These are phyloP conservation scores for Phytophthora pinifolia DNA, from an alignment of 352 stramenopile species.

Conservation along the genomic window DNA sequence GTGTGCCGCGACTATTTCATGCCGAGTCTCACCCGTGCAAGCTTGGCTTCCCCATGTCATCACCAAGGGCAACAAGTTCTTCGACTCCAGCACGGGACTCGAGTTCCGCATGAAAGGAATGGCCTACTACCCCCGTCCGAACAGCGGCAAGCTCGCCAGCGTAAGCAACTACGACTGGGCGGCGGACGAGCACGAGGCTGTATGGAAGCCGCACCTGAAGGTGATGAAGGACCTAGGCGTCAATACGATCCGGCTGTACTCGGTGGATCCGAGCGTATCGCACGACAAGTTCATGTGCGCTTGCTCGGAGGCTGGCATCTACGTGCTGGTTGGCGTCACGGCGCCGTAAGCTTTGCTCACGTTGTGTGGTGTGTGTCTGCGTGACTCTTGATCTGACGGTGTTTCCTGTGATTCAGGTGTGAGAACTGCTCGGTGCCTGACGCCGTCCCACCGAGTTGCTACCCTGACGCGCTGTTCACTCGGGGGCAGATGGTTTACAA, in stretches of 20 bases:
- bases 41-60: slow-evolving; percentile 45
- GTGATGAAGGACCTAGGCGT: slow-evolving; percentile 50
- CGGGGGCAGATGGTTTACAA: slow-evolving; percentile 71
- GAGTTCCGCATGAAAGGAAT: slow-evolving; percentile 81
- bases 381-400: not conserved
- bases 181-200: slow-evolving; percentile 46
- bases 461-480: slow-evolving; percentile 52
- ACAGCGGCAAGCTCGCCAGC: slow-evolving; percentile 54
- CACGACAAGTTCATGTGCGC: slow-evolving; percentile 88
- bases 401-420: slow-evolving; percentile 26
- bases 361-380: not conserved
- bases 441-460: slow-evolving; percentile 45
- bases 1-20: not conserved
- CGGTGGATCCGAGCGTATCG: slow-evolving; percentile 53
- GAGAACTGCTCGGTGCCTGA: slow-evolving; percentile 58
- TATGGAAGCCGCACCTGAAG: slow-evolving; percentile 51
- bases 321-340: slow-evolving; percentile 68
- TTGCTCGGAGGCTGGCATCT: slow-evolving; percentile 66
- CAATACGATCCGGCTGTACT: slow-evolving; percentile 68
- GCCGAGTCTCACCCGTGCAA: not conserved
- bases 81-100: slow-evolving; percentile 56
- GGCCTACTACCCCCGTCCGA: slow-evolving; percentile 71
- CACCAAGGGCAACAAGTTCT: slow-evolving; percentile 85
- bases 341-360: slow-evolving; percentile 35
- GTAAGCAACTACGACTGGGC: slow-evolving; percentile 62